Percentiles rank a stretch among this genome's conserved stretches.
Conservation (phyloP, 78 protist species). For the Corallochytrium limacisporum region DNA sequence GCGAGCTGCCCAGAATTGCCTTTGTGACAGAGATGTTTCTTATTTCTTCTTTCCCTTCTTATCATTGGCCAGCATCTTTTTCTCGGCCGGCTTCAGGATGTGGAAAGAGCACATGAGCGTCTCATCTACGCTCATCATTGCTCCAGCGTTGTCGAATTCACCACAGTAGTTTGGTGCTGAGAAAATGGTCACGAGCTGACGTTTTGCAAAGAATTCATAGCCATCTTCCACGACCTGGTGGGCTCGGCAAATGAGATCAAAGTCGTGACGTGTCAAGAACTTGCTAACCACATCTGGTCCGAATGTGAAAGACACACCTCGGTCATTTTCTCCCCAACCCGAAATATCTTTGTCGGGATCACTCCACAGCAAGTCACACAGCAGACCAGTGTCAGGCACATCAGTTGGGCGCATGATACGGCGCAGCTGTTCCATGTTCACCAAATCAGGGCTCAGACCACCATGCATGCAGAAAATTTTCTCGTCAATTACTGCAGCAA, state of each 20-base stretch:
- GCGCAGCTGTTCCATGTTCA: conserved; percentile 77
- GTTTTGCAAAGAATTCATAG: conserved; percentile 95
- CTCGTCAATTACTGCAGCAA: conserved; percentile 94
- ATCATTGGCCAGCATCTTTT: not conserved
- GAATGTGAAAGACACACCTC: conserved; percentile 97
- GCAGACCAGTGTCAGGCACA: conserved; percentile 40
- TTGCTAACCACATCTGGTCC: conserved; percentile 79
- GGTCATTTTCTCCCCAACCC: conserved; percentile 96
- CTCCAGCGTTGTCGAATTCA: conserved; percentile 93
- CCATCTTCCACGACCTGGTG: conserved; percentile 77
- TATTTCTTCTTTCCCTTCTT: not conserved
- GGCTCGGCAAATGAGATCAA: conserved; percentile 94
- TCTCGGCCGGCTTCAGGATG: conserved; percentile 36
- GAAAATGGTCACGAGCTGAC: conserved; percentile 95
- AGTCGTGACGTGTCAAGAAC: conserved; percentile 78
- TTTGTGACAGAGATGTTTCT: no score
- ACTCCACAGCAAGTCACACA: conserved; percentile 96
- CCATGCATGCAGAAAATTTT: conserved; percentile 98
- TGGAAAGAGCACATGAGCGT: conserved; percentile 97
- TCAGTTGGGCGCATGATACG: not conserved
- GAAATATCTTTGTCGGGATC: conserved; percentile 87
- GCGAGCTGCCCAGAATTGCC: no score
- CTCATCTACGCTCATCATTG: conserved; percentile 98
- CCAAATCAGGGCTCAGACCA: conserved; percentile 95
- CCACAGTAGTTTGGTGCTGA: conserved; percentile 96